phyloP scores from a whole-genome alignment of 2,329 filamentous ascomycete species.

The Diaporthe destruens region DNA sequence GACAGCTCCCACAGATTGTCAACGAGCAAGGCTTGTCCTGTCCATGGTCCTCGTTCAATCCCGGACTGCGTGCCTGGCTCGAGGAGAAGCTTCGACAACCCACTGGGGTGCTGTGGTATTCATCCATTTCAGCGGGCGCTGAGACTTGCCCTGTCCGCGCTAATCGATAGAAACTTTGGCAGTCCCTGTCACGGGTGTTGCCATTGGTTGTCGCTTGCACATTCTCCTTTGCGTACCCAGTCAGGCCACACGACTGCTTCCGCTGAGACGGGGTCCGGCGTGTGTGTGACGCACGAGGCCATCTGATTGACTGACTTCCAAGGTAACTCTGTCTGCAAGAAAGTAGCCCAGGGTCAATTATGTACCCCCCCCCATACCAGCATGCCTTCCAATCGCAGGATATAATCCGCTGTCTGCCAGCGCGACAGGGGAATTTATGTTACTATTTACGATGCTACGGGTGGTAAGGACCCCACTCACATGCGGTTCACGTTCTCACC shows the following conservation, averaged over 20 bases:
- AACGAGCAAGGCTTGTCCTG: not conserved
- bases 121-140: not conserved
- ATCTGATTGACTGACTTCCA: constrained; percentile 11
- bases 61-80: constrained; percentile 1
- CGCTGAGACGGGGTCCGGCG: constrained; percentile 17
- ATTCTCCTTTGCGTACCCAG: not conserved
- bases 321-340: constrained; percentile 26
- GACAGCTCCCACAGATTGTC: not conserved
- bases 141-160: constrained; percentile 36
- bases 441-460: constrained; percentile 29
- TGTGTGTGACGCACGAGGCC: not conserved
- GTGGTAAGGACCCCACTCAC: constrained; percentile 21
- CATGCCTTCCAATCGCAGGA: constrained; percentile 34
- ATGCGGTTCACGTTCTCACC: constrained; percentile 25
- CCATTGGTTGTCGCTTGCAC: constrained; percentile 35
- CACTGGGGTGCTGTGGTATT: not conserved
- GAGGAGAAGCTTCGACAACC: not conserved
- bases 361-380: constrained; percentile 23
- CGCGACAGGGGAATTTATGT: constrained; percentile 3
- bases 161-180: constrained; percentile 33
- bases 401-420: constrained; percentile 27
- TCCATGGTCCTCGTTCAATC: not conserved
- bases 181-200: constrained; percentile 33
- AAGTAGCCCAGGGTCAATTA: constrained; percentile 21
- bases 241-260: not conserved